Conservation (phyloP, 768 basidiomycete genomes). For the Leccinum subtestaceum region DNA sequence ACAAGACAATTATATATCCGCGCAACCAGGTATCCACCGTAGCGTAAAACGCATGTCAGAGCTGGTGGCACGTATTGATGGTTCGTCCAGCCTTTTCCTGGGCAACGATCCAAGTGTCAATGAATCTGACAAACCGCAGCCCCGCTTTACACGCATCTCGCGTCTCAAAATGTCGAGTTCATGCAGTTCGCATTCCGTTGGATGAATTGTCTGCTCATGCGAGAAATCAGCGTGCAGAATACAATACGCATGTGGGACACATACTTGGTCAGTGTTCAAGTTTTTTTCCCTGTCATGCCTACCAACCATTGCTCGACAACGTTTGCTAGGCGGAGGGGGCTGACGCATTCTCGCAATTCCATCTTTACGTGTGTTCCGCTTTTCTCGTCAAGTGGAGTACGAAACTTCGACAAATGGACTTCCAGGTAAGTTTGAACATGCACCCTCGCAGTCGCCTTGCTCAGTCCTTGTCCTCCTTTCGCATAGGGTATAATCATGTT, state of each 20-base stretch:
- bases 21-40: constrained; percentile 94
- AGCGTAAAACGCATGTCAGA: constrained; percentile 94
- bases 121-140: constrained; percentile 41
- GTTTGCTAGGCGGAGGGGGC: constrained; percentile 82
- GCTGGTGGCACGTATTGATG: constrained; percentile 86
- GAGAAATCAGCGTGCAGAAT: constrained; percentile 94
- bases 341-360: constrained; percentile 98
- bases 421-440: constrained; percentile 63
- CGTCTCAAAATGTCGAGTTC: constrained; percentile 91
- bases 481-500: constrained; percentile 97
- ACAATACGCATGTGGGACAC: constrained; percentile 99
- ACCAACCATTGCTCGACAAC: constrained; percentile 1
- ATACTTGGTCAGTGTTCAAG: constrained; percentile 68
- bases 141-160: constrained; percentile 83
- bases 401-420: constrained; percentile 93
- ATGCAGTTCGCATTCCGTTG: constrained; percentile 99
- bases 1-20: constrained; percentile 96
- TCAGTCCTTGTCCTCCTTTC: constrained; percentile 1
- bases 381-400: constrained; percentile 96
- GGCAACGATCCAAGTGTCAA: background rate
- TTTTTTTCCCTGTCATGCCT: background rate
- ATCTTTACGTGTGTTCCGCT: constrained; percentile 96
- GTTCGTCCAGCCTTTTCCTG: constrained; percentile 39
- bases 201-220: constrained; percentile 99
- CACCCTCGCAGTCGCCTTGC: background rate